These are phyloP conservation scores for Neonectria punicea DNA, from an alignment of 2,329 filamentous ascomycete species.

Conservation along the genomic window DNA sequence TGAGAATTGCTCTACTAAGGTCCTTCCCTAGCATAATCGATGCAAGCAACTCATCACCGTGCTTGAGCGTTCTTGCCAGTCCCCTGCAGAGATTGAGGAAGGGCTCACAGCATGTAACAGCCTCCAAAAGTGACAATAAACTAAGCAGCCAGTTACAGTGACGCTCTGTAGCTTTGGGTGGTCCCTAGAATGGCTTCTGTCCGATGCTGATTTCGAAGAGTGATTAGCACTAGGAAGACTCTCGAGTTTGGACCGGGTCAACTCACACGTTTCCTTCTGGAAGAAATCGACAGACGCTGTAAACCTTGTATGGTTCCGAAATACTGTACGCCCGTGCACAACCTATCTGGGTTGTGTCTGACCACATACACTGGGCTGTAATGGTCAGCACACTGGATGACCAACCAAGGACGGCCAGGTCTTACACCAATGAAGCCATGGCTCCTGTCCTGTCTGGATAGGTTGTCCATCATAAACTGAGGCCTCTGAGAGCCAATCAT, in stretches of 20 bases:
- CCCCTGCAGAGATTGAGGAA: neutral
- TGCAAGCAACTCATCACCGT: neutral
- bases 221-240: neutral
- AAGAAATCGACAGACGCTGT: constrained; percentile 49
- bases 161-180: neutral
- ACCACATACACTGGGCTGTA: constrained; percentile 52
- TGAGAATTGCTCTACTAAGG: neutral
- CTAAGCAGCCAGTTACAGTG: neutral
- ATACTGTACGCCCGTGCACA: constrained; percentile 48
- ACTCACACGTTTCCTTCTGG: constrained; percentile 51
- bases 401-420: neutral
- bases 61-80: neutral
- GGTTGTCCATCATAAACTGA: constrained; percentile 45
- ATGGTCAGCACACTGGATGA: constrained; percentile 16
- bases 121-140: neutral
- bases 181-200: constrained; percentile 41
- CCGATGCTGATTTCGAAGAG: constrained; percentile 36
- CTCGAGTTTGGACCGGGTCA: neutral
- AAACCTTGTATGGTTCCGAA: constrained; percentile 47
- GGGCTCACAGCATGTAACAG: neutral
- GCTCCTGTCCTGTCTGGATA: constrained; percentile 46
- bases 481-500: constrained; percentile 47
- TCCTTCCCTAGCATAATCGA: neutral
- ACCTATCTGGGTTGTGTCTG: constrained; percentile 46
- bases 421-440: constrained; percentile 52